Base-by-base conservation (phyloP, 2,329 filamentous ascomycete species). In the Colletotrichum chrysophilum region DNA sequence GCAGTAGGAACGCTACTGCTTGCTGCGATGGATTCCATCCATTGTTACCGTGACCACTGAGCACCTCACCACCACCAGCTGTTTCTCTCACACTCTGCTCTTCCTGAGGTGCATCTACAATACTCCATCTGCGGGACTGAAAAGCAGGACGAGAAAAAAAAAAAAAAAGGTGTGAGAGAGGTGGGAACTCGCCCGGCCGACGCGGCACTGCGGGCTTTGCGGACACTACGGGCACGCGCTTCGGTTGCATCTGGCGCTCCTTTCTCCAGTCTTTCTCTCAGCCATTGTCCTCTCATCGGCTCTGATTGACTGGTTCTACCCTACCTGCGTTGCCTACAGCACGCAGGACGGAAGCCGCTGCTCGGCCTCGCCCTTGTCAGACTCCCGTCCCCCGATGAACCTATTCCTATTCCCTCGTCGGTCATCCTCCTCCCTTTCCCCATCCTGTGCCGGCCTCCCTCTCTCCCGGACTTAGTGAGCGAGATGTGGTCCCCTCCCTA, bases 151-250 rank as follows among this genome's bases (percentile, higher is more conserved):
- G 8, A 30, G 16, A 61, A 38, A 52, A n/a, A 52, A 28, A 64
- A 28, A 68, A 32, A 62, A 38, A 66, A 61, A 58, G 61, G 26
- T 55, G 69, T 68, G 55, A 73, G 66, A 76, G 80, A 79, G 80
- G 79, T 80, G 76, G 78, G 77, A 79, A 79, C 80, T 76, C 56
- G 61, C 68, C 60, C 69, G 72, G 72, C 72, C 72, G 55, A 56
- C 72, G 55, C 72, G 69, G 72, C 69, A 75, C 38, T 55, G 55
- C 62, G 36, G 66, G 72, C 69, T 72, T 38, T 55, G 38, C 62
- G 36, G 66, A 43, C 60, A 67, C 28, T 18, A 32, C 60, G 61
- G 52, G 68, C 62, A 65, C 70, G 73, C 73, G 43, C 73, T 52
- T 75, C 38, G 68, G 68, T 43, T 71, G 68, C 72, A 62, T 70